Conservation (phyloP, 345 rosid genomes). For the Iberis pinnata region DNA sequence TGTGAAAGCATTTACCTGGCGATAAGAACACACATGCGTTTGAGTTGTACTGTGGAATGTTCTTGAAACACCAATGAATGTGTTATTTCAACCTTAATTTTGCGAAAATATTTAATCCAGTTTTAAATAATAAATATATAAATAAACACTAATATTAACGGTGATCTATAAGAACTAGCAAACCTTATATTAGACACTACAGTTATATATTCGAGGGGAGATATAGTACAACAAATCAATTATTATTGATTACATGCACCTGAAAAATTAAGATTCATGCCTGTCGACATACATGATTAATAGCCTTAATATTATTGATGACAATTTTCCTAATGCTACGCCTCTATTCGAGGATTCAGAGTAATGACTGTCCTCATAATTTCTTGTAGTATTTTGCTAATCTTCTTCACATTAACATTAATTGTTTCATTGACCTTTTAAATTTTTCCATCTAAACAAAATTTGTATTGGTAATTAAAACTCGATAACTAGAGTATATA, state of each 20-base stretch:
- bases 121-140: not conserved
- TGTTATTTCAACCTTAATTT: not conserved
- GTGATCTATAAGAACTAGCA: conserved; percentile 16
- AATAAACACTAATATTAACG: not conserved
- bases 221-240: not conserved
- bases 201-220: conserved; percentile 6
- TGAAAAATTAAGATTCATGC: not conserved
- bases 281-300: not conserved
- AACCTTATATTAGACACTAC: conserved; percentile 16
- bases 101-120: not conserved
- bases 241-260: conserved; percentile 17
- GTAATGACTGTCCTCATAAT: conserved; percentile 13
- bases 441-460: no score
- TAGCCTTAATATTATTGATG: not conserved
- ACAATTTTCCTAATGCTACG: conserved; percentile 23
- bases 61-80: conserved; percentile 22
- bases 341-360: conserved; percentile 29
- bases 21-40: conserved; percentile 27
- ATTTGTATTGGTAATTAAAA: no score
- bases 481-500: no score
- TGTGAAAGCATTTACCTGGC: conserved; percentile 24
- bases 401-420: no score
- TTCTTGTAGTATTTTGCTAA: not conserved
- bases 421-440: no score
- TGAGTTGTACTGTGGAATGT: conserved; percentile 30